These are phyloP conservation scores for Helianthus tuberosus DNA, from an alignment of 129 eudicot genomes.

Conservation along the genomic window DNA sequence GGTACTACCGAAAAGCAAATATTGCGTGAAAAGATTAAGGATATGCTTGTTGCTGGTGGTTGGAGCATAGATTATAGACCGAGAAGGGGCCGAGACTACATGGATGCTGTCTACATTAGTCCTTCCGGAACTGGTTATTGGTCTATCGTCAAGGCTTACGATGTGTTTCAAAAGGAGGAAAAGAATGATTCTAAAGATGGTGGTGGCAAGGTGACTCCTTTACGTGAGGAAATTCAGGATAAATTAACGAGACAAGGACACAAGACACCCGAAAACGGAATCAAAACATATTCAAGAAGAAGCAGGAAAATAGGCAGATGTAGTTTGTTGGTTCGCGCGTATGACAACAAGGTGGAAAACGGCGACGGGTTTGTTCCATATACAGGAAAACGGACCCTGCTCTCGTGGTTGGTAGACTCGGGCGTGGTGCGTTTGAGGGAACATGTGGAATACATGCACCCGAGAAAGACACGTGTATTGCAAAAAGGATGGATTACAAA, in stretches of 20 bases:
- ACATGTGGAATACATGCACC: slow-evolving; percentile 68
- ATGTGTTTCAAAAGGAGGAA: slow-evolving; percentile 72
- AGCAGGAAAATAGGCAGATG: slow-evolving; percentile 64
- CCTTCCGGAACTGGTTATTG: slow-evolving; percentile 89
- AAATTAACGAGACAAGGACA: slow-evolving; percentile 76
- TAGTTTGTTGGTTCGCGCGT: slow-evolving; percentile 68
- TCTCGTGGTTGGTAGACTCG: slow-evolving; percentile 81
- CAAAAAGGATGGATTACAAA: slow-evolving; percentile 85
- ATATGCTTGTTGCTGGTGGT: slow-evolving; percentile 73
- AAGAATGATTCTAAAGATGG: slow-evolving; percentile 34
- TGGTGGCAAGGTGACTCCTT: slow-evolving; percentile 49
- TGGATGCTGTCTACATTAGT: slow-evolving; percentile 79
- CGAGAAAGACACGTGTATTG: slow-evolving; percentile 57
- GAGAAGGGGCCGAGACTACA: slow-evolving; percentile 63
- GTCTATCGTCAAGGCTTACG: slow-evolving; percentile 92
- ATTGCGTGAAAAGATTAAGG: slow-evolving; percentile 71
- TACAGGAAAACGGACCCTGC: slow-evolving; percentile 72
- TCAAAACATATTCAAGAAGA: slow-evolving; percentile 56
- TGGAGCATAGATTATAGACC: slow-evolving; percentile 96
- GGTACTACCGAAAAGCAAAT: slow-evolving; percentile 78
- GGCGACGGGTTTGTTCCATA: slow-evolving; percentile 73
- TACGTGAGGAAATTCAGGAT: slow-evolving; percentile 64
- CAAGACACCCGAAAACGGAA: slow-evolving; percentile 57
- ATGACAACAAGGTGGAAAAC: slow-evolving; percentile 56
- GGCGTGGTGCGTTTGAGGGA: slow-evolving; percentile 62